phyloP scores from a whole-genome alignment of 148 eudicot species.

The Tetragonia tetragonoides region DNA sequence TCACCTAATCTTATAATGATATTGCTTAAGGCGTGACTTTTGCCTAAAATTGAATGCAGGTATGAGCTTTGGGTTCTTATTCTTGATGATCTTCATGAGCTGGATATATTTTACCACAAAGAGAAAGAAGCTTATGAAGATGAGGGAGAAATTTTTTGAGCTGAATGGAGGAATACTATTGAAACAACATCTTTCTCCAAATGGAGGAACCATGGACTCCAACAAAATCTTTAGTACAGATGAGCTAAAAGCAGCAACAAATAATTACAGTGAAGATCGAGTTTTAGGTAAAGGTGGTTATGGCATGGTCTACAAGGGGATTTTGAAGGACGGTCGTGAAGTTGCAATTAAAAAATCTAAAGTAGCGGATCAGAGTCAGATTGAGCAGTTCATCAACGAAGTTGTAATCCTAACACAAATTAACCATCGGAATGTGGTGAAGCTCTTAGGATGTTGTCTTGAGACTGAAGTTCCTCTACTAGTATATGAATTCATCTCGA shows the following conservation, averaged over 20 bases:
- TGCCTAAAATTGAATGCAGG: slow-evolving; percentile 20
- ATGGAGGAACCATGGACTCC: slow-evolving; percentile 6
- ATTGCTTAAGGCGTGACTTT: background rate
- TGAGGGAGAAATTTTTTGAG: slow-evolving; percentile 20
- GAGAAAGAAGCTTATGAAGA: slow-evolving; percentile 16
- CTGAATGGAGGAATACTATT: slow-evolving; percentile 25
- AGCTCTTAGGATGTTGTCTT: slow-evolving; percentile 29
- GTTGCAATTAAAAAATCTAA: slow-evolving; percentile 22
- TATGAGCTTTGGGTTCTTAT: slow-evolving; percentile 10
- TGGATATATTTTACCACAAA: slow-evolving; percentile 22
- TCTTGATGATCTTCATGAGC: slow-evolving; percentile 7
- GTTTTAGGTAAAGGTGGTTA: slow-evolving; percentile 20
- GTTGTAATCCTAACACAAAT: slow-evolving; percentile 20
- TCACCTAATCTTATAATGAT: too few species aligned
- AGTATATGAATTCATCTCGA: slow-evolving; percentile 24
- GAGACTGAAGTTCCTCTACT: slow-evolving; percentile 29
- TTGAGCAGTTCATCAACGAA: slow-evolving; percentile 22
- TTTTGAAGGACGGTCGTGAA: slow-evolving; percentile 19
- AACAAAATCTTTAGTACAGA: slow-evolving; percentile 6
- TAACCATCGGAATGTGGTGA: slow-evolving; percentile 31
- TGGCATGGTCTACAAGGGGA: slow-evolving; percentile 25
- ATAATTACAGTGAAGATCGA: slow-evolving; percentile 24
- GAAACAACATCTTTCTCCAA: slow-evolving; percentile 14
- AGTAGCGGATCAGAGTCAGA: slow-evolving; percentile 10
- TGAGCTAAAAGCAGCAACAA: slow-evolving; percentile 15